Conservation (phyloP, 2,329 filamentous ascomycete genomes). For the Colletotrichum simmondsii region DNA sequence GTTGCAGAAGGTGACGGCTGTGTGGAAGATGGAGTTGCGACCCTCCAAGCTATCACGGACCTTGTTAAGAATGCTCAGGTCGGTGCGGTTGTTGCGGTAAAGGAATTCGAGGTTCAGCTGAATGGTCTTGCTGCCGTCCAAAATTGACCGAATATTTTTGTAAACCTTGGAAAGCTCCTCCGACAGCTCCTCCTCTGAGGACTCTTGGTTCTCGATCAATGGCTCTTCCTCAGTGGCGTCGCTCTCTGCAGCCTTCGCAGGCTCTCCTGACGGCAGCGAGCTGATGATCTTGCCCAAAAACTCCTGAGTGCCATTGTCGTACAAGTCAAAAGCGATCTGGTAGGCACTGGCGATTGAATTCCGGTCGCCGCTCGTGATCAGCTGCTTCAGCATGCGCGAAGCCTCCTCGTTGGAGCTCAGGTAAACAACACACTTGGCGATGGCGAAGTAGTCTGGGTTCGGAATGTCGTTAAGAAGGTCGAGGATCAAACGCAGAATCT, state of each 20-base stretch:
- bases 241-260: slow-evolving; percentile 55
- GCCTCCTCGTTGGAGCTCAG: slow-evolving; percentile 93
- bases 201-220: slow-evolving; percentile 59
- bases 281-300: slow-evolving; percentile 91
- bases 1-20: slow-evolving; percentile 95
- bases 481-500: slow-evolving; percentile 93
- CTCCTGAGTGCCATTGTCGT: slow-evolving; percentile 98
- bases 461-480: slow-evolving; percentile 94
- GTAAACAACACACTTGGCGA: slow-evolving; percentile 97
- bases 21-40: slow-evolving; percentile 98
- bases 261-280: slow-evolving; percentile 72
- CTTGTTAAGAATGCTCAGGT: slow-evolving; percentile 93
- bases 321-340: slow-evolving; percentile 97
- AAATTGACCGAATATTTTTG: slow-evolving; percentile 72
- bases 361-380: slow-evolving; percentile 83
- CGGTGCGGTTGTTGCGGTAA: slow-evolving; percentile 93
- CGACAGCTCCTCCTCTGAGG: slow-evolving; percentile 62
- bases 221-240: slow-evolving; percentile 57
- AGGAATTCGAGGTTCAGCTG: slow-evolving; percentile 96
- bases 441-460: slow-evolving; percentile 95
- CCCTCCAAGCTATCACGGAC: slow-evolving; percentile 95
- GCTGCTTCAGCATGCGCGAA: slow-evolving; percentile 82
- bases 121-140: slow-evolving; percentile 93
- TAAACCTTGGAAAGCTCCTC: slow-evolving; percentile 68
- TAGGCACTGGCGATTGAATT: slow-evolving; percentile 88